Evolutionary conservation across 2,329 filamentous ascomycete genomes (phyloP).

Genomic region (Cordyceps fumosorosea): DNA sequence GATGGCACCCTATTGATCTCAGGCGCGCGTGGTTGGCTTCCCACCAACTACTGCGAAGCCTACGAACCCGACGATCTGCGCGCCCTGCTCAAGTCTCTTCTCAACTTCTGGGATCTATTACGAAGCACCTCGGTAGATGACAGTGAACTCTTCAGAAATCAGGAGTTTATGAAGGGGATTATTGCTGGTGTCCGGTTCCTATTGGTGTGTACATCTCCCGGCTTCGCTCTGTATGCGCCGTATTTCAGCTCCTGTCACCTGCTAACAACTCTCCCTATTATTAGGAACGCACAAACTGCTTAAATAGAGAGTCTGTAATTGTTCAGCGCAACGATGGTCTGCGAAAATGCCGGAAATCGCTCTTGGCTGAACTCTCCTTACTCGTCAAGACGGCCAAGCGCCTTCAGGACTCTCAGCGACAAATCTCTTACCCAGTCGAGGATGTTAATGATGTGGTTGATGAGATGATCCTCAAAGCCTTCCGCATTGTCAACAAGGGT

Average conservation of each 20-base stretch:
- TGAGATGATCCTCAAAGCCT: constrained; percentile 88
- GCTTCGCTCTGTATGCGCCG: not conserved
- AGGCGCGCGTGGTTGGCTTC: constrained; percentile 87
- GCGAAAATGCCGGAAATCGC: constrained; percentile 73
- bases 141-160: constrained; percentile 73
- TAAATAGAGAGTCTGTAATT: constrained; percentile 72
- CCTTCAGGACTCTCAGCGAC: constrained; percentile 66
- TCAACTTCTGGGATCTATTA: constrained; percentile 89
- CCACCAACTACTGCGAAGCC: constrained; percentile 95
- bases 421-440: constrained; percentile 39
- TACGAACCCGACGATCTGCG: constrained; percentile 87
- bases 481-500: constrained; percentile 86
- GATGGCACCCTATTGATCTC: constrained; percentile 86
- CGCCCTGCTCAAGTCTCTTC: constrained; percentile 74
- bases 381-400: constrained; percentile 85
- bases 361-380: constrained; percentile 82
- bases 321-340: constrained; percentile 71
- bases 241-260: not conserved
- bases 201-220: constrained; percentile 55
- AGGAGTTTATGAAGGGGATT: constrained; percentile 90
- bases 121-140: constrained; percentile 71
- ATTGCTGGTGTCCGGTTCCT: constrained; percentile 90
- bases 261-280: not conserved
- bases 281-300: constrained; percentile 80
- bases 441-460: constrained; percentile 73